Percentiles rank a stretch among this genome's conserved stretches.
Evolutionary conservation across 345 rosid species (phyloP).

Genomic region (Pugionium cornutum): DNA sequence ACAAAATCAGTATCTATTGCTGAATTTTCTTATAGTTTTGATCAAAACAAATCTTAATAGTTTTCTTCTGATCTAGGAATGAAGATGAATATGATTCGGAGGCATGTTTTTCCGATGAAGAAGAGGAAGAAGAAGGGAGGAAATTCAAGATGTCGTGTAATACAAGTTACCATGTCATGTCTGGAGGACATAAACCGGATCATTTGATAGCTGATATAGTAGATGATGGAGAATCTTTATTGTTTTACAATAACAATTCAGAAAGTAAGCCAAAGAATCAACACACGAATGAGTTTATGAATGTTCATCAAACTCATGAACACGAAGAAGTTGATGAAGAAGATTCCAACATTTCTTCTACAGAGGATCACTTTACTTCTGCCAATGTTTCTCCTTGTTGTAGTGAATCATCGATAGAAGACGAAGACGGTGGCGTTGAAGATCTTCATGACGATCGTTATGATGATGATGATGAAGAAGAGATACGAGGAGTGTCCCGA

Average conservation of each 20-base stretch:
- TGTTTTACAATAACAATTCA: constrained; percentile 39
- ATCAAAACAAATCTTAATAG: neutral
- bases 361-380: constrained; percentile 46
- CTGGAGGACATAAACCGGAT: constrained; percentile 37
- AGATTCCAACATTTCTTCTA: constrained; percentile 39
- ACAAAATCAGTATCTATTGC: neutral
- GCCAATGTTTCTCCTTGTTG: constrained; percentile 49
- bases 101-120: constrained; percentile 57
- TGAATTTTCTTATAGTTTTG: neutral
- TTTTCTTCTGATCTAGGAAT: constrained; percentile 43
- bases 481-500: constrained; percentile 26
- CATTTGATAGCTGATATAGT: constrained; percentile 67
- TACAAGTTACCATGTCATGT: constrained; percentile 45
- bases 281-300: constrained; percentile 28
- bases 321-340: constrained; percentile 35
- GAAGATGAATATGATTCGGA: constrained; percentile 60
- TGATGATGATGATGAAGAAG: constrained; percentile 39
- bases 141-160: constrained; percentile 34
- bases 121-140: constrained; percentile 45
- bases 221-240: constrained; percentile 62
- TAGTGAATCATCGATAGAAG: constrained; percentile 47
- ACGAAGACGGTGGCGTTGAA: constrained; percentile 31
- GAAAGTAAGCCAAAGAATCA: constrained; percentile 8
- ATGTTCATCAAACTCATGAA: constrained; percentile 30
- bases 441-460: constrained; percentile 31